A percentile compares a stretch with the other conserved stretches of the same genome.
Evolutionary conservation across 148 eudicot species (phyloP).

Genomic region (Hydrangea macrophylla): DNA sequence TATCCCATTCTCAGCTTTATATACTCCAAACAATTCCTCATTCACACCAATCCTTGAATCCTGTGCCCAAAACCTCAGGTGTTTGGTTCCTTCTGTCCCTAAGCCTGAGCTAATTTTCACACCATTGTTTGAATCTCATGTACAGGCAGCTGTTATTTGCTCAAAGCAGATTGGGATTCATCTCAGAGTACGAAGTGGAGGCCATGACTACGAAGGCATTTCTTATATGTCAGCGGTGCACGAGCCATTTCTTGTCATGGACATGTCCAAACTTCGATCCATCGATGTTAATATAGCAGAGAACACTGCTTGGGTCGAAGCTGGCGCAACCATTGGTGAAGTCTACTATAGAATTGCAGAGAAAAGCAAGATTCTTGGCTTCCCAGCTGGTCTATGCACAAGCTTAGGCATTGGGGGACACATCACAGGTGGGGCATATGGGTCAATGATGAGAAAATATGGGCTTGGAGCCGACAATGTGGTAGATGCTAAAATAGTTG

Average conservation of each 20-base stretch:
- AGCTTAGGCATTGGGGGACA: constrained; percentile 25
- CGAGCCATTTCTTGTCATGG: constrained; percentile 4
- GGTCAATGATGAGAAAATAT: constrained; percentile 15
- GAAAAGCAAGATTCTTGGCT: constrained; percentile 15
- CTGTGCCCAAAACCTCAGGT: constrained; percentile 17
- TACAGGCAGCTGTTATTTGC: constrained; percentile 13
- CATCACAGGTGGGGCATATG: constrained; percentile 22
- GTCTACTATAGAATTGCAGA: constrained; percentile 18
- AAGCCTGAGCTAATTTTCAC: constrained; percentile 23
- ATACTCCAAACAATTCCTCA: not conserved
- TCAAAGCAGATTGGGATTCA: constrained; percentile 7
- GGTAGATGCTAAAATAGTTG: constrained; percentile 16
- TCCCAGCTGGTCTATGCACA: constrained; percentile 20
- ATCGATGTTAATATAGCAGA: constrained; percentile 6
- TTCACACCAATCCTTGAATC: constrained; percentile 10
- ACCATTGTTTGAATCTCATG: constrained; percentile 15
- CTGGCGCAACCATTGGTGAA: constrained; percentile 22
- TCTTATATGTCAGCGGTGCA: constrained; percentile 11
- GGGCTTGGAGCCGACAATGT: constrained; percentile 24
- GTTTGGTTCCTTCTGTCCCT: not conserved
- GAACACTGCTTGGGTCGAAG: constrained; percentile 21
- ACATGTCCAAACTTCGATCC: constrained; percentile 5
- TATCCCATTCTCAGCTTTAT: not conserved
- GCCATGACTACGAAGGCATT: constrained; percentile 22
- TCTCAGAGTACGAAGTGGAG: constrained; percentile 13